Conservation (phyloP, 371 early-diverging fungal species). For the Entomophthora muscae region DNA sequence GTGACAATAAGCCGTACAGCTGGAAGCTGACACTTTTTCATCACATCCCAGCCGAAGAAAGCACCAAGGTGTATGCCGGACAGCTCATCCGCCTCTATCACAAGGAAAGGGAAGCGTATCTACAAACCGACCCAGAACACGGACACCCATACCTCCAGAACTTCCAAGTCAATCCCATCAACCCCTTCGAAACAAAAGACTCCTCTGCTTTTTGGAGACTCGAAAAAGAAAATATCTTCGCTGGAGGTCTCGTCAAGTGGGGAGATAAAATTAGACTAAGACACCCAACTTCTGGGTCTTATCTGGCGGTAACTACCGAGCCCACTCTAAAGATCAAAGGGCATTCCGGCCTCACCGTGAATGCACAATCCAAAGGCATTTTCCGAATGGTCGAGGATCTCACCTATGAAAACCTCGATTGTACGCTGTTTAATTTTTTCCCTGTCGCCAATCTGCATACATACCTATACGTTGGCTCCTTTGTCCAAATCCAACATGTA, state of each 20-base stretch:
- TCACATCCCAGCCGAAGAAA: slow-evolving; percentile 11
- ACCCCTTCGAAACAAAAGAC: slow-evolving; percentile 29
- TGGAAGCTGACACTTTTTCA: slow-evolving; percentile 21
- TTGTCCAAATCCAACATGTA: slow-evolving; percentile 24
- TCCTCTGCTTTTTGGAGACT: slow-evolving; percentile 34
- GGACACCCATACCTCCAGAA: slow-evolving; percentile 13
- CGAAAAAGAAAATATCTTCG: slow-evolving; percentile 16
- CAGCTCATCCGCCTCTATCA: slow-evolving; percentile 31
- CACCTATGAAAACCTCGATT: slow-evolving; percentile 13
- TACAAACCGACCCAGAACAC: slow-evolving; percentile 13
- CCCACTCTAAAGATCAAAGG: too few species aligned
- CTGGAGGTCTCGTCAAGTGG: slow-evolving; percentile 24
- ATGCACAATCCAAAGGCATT: slow-evolving; percentile 18
- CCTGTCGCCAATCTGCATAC: slow-evolving; percentile 14
- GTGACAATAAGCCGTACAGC: slow-evolving; percentile 17
- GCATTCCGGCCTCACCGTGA: slow-evolving; percentile 21
- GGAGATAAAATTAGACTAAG: slow-evolving; percentile 22
- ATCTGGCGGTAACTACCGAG: slow-evolving; percentile 22
- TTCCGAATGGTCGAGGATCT: slow-evolving; percentile 7
- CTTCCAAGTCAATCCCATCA: slow-evolving; percentile 31
- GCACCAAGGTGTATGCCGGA: slow-evolving; percentile 19
- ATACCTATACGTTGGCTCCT: slow-evolving; percentile 18
- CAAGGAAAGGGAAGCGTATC: slow-evolving; percentile 30
- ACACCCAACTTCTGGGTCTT: slow-evolving; percentile 23
- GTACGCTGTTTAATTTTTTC: slow-evolving; percentile 19